Evolutionary conservation across 2,329 filamentous ascomycete genomes (phyloP), one percentile per base, ranked within the genome.

Genomic region (Trichoderma sp.): DNA sequence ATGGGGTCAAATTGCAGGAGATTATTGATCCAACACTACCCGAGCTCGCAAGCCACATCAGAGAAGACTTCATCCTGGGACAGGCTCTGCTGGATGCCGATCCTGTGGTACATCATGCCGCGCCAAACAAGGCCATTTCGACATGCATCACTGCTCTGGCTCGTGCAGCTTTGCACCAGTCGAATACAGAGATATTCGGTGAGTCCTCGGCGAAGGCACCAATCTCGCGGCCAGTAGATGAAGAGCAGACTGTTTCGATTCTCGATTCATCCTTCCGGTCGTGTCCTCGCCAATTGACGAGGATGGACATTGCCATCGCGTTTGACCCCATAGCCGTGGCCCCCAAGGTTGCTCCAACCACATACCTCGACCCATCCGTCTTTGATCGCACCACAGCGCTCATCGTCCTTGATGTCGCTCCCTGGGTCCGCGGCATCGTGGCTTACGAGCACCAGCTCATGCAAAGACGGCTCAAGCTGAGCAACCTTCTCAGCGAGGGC

Each of bases 361-460:
- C 74, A 8, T 82, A 82, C 52, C 82, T 93, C 1, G 86, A 88
- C 37, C 84, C 90, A 0, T 94, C 92, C 0, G 88, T 90, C 0
- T 93, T 97, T 71, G 93, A 97, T 73, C 87, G 91, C 52, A 88
- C 88, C 0, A 80, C 91, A 73, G 77, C 78, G 0, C 82, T 89
- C 22, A 87, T 97, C 35, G 84, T 87, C 0, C 81, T 90, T 13
- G 95, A 99, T 70, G 83, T 98, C 2, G 94, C 93, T 0, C 95
- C 96, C 0, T 98, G 92, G 76, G 87, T 98, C n/a, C 91, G 96
- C 12, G 84, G 86, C 42, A 98, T 99, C 69, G 89, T 94, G 2
- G 84, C 89, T 0, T 91, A 90, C 74, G 94, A 98, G 72, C 81
- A 88, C 22, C 84, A 83, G 1, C 84, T 95, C 1, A 90, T 93